Evolutionary conservation across 1,139 yeast species (phyloP).

Genomic region (Protomyces inundatus): DNA sequence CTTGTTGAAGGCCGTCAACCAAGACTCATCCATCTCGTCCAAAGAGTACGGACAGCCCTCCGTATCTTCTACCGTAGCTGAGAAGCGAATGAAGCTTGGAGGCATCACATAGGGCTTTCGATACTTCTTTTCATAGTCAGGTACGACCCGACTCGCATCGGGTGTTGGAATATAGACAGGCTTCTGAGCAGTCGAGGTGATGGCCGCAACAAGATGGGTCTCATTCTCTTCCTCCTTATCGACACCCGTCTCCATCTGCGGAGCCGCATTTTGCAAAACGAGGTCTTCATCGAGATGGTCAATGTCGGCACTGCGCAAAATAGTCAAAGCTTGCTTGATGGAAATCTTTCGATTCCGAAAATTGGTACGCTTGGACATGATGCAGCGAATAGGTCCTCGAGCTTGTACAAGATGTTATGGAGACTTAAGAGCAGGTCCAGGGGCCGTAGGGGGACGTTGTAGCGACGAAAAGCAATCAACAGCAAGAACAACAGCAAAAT

Average conservation of each 20-base stretch:
- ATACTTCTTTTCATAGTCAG: slow-evolving; percentile 68
- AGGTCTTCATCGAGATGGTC: slow-evolving; percentile 69
- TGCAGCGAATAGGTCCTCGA: background rate
- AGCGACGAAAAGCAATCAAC: background rate
- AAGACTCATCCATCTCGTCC: slow-evolving; percentile 83
- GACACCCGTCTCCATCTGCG: slow-evolving; percentile 93
- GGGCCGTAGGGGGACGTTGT: background rate
- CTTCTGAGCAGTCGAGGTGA: slow-evolving; percentile 58
- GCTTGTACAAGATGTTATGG: background rate
- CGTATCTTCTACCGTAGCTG: slow-evolving; percentile 93
- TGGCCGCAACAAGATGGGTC: slow-evolving; percentile 78
- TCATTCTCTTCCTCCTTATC: slow-evolving; percentile 91
- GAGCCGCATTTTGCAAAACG: slow-evolving; percentile 74
- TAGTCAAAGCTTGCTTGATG: slow-evolving; percentile 80
- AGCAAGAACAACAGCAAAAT: background rate
- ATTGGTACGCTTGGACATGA: slow-evolving; percentile 33
- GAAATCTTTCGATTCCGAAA: slow-evolving; percentile 88
- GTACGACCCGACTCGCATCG: slow-evolving; percentile 52
- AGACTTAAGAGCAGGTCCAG: background rate
- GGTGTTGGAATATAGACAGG: slow-evolving; percentile 92
- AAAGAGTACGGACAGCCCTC: slow-evolving; percentile 78
- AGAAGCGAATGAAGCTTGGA: slow-evolving; percentile 72
- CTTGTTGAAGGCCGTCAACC: slow-evolving; percentile 48
- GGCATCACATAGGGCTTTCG: slow-evolving; percentile 65
- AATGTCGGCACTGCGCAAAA: slow-evolving; percentile 69